These are phyloP conservation scores for Eucalyptus albens DNA, from an alignment of 345 rosid genomes.

Conservation along the genomic window DNA sequence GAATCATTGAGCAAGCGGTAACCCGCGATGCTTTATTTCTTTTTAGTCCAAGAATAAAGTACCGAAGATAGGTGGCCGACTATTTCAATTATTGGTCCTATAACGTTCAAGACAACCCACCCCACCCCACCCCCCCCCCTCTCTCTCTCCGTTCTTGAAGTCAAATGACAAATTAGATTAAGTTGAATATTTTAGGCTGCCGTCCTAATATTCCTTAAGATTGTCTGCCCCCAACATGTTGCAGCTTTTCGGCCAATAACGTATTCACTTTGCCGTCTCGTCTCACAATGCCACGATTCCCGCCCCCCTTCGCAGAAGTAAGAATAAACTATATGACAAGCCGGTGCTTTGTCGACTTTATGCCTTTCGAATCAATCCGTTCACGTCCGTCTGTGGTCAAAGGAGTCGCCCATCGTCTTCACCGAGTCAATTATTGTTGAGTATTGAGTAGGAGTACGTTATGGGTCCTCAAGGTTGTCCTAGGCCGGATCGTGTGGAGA, in stretches of 20 bases:
- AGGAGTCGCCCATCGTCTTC: neutral
- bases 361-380: neutral
- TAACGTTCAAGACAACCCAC: neutral
- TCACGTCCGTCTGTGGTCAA: neutral
- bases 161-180: neutral
- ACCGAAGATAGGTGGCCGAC: neutral
- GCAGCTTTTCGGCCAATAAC: neutral
- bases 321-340: neutral
- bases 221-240: neutral
- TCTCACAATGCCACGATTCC: neutral
- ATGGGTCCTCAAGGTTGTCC: neutral
- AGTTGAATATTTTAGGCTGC: neutral
- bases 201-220: neutral
- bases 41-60: neutral
- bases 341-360: neutral
- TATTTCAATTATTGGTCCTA: neutral
- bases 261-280: neutral
- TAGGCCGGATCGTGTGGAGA: neutral
- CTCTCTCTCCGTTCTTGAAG: neutral
- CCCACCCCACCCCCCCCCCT: accelerated
- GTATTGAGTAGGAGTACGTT: neutral
- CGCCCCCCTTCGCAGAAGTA: neutral
- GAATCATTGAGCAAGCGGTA: neutral
- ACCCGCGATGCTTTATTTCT: neutral
- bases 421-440: neutral